phyloP scores from a whole-genome alignment of 2,329 filamentous ascomycete genomes.

The Blumeria hordei region DNA sequence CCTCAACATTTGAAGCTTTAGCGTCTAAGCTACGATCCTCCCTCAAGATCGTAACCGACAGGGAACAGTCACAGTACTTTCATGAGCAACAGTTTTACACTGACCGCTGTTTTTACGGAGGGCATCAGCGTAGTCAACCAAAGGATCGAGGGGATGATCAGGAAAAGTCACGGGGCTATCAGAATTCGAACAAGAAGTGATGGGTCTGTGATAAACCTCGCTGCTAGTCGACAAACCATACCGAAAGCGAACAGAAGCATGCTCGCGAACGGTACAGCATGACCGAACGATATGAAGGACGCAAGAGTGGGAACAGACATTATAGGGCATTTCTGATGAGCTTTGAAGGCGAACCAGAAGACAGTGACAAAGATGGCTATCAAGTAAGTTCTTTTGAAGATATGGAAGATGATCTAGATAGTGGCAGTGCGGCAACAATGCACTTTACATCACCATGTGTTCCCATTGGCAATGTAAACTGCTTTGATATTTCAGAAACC shows the following conservation, averaged over 20 bases:
- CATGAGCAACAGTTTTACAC: neutral
- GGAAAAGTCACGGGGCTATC: neutral
- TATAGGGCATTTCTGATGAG: neutral
- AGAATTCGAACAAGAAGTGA: neutral
- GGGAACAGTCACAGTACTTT: neutral
- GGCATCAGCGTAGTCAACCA: neutral
- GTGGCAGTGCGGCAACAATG: neutral
- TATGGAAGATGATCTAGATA: neutral
- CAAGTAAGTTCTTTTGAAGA: neutral
- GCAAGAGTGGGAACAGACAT: neutral
- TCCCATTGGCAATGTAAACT: neutral
- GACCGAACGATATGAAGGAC: neutral
- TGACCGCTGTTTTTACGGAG: neutral
- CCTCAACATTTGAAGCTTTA: neutral
- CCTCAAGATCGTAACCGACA: neutral
- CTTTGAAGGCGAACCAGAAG: neutral
- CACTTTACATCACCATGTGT: neutral
- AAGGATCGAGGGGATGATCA: neutral
- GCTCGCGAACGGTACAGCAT: neutral
- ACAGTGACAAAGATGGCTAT: neutral
- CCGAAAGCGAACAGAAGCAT: neutral
- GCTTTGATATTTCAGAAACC: neutral
- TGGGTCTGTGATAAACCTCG: neutral
- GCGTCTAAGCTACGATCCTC: neutral
- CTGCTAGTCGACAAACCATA: neutral